These are phyloP conservation scores for Paraurostyla sp. DNA, from an alignment of 73 alveolate genomes.

Conservation along the genomic window DNA sequence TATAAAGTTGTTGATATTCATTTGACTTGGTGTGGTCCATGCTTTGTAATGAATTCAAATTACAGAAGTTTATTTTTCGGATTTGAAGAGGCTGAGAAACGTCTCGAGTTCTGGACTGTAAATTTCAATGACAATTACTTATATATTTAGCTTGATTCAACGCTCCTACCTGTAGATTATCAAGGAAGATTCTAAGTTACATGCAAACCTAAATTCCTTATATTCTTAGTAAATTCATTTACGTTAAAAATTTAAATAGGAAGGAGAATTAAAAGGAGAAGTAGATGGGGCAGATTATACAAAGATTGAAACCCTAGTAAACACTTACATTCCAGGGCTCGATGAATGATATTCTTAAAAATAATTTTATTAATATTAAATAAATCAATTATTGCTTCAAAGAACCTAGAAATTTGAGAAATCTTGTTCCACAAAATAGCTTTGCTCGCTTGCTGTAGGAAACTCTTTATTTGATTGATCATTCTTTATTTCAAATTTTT, in stretches of 20 bases:
- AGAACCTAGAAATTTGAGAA: not conserved
- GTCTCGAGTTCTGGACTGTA: conserved; percentile 73
- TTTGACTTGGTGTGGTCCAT: conserved; percentile 84
- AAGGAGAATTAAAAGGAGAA: conserved; percentile 73
- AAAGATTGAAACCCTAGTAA: conserved; percentile 44
- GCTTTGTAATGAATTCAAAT: conserved; percentile 69
- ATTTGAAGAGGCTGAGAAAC: conserved; percentile 69
- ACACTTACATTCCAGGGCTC: conserved; percentile 65
- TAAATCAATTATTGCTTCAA: not conserved
- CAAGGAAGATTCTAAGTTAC: conserved; percentile 3
- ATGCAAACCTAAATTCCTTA: conserved; percentile 71
- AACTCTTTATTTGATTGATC: not conserved
- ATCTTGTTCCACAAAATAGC: conserved; percentile 13
- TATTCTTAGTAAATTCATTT: conserved; percentile 35
- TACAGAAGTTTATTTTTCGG: conserved; percentile 75
- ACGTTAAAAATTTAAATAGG: not conserved
- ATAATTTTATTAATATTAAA: not conserved
- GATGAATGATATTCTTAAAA: conserved; percentile 36
- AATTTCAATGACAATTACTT: not conserved
- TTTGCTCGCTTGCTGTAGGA: not conserved
- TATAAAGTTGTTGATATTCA: conserved; percentile 52
- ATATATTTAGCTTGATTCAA: conserved; percentile 28
- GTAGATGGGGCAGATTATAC: conserved; percentile 78
- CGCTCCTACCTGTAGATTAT: conserved; percentile 39
- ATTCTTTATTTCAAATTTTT: not conserved